Evolutionary conservation across 2,329 filamentous ascomycete species (phyloP).

Genomic region (Aspergillus sergii): DNA sequence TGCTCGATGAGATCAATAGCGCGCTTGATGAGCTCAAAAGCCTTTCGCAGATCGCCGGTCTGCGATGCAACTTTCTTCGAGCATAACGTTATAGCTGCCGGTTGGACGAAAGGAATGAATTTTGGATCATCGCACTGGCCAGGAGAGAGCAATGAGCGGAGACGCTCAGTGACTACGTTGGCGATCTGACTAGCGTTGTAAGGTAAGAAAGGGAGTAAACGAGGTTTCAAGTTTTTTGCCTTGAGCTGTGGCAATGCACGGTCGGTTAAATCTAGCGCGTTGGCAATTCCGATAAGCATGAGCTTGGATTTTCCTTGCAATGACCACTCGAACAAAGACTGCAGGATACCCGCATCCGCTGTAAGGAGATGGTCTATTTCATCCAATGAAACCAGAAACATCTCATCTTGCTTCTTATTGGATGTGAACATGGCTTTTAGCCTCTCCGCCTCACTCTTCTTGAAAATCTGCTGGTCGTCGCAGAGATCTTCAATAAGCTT

Average conservation of each 20-base stretch:
- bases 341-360: constrained; percentile 83
- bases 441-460: constrained; percentile 67
- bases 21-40: constrained; percentile 89
- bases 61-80: constrained; percentile 93
- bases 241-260: constrained; percentile 92
- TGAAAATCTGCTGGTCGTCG: constrained; percentile 62
- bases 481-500: constrained; percentile 74
- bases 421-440: constrained; percentile 73
- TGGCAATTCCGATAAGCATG: constrained; percentile 88
- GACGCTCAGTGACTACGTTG: constrained; percentile 78
- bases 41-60: constrained; percentile 90
- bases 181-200: constrained; percentile 89
- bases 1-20: constrained; percentile 87
- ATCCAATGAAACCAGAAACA: constrained; percentile 85
- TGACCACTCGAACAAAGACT: constrained; percentile 96
- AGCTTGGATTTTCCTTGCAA: constrained; percentile 78
- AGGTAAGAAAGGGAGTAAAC: constrained; percentile 86
- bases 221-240: constrained; percentile 85
- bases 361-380: constrained; percentile 94
- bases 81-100: constrained; percentile 89
- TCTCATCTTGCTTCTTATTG: constrained; percentile 54
- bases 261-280: constrained; percentile 92
- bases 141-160: constrained; percentile 70
- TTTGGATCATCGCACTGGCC: constrained; percentile 49
- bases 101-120: constrained; percentile 86